A percentile compares a stretch with the other conserved stretches of the same genome.
phyloP scores from a whole-genome alignment of 345 rosid genomes.

The Odontarrhena argentea region DNA sequence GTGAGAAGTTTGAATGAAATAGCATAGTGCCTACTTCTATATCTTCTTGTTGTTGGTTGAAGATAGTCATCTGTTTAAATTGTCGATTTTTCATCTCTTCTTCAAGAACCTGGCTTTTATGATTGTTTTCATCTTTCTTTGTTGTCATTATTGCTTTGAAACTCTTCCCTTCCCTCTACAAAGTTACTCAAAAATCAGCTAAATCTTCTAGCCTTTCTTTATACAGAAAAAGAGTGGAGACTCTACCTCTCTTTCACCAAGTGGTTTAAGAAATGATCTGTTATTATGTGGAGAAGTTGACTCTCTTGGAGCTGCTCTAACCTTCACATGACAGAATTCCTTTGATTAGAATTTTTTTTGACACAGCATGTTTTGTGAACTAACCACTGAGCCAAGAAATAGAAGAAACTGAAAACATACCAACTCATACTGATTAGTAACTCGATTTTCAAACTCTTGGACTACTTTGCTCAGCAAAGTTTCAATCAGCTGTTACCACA shows the following conservation, averaged over 20 bases:
- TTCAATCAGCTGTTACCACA: slow-evolving; percentile 73
- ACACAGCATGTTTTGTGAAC: slow-evolving; percentile 23
- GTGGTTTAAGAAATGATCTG: slow-evolving; percentile 51
- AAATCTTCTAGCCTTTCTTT: not conserved
- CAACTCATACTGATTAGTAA: slow-evolving; percentile 64
- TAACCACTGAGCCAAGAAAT: slow-evolving; percentile 8
- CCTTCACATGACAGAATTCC: slow-evolving; percentile 46
- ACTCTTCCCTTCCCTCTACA: slow-evolving; percentile 64
- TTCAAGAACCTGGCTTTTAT: slow-evolving; percentile 43
- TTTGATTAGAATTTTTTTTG: slow-evolving; percentile 19
- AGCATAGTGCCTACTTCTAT: slow-evolving; percentile 52
- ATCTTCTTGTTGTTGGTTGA: slow-evolving; percentile 77
- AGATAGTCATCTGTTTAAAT: slow-evolving; percentile 55
- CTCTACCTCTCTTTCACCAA: slow-evolving; percentile 60
- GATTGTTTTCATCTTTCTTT: slow-evolving; percentile 54
- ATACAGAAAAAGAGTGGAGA: slow-evolving; percentile 16
- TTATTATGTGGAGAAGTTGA: slow-evolving; percentile 47
- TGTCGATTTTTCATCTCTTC: slow-evolving; percentile 55
- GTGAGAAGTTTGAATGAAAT: slow-evolving; percentile 4
- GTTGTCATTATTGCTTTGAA: slow-evolving; percentile 45
- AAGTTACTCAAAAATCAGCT: slow-evolving; percentile 23
- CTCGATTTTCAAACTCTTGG: slow-evolving; percentile 84
- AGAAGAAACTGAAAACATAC: slow-evolving; percentile 47
- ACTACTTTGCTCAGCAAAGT: slow-evolving; percentile 82
- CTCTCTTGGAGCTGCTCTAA: slow-evolving; percentile 50